A percentile compares a stretch with the other conserved stretches of the same genome.
phyloP scores from a whole-genome alignment of 495 filamentous ascomycete species.

The Penicillium taxi region DNA sequence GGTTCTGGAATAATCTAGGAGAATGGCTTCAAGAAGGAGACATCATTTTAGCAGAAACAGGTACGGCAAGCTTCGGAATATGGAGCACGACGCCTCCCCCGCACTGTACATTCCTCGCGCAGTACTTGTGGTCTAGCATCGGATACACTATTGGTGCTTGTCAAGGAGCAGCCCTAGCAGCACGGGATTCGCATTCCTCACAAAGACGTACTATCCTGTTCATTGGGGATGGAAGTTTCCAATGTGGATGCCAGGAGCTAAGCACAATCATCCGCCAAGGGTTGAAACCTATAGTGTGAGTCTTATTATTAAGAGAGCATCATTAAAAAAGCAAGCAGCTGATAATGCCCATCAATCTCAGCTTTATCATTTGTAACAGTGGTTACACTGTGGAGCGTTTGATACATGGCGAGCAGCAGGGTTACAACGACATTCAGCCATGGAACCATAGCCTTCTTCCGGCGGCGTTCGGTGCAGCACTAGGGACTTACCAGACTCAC shows the following conservation, averaged over 20 bases:
- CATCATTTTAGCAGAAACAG: conserved; percentile 5
- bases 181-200: conserved; percentile 11
- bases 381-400: conserved; percentile 66
- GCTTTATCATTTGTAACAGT: conserved; percentile 68
- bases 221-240: conserved; percentile 71
- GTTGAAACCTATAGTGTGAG: conserved; percentile 50
- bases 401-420: conserved; percentile 58
- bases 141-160: conserved; percentile 8
- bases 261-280: conserved; percentile 61
- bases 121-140: conserved; percentile 9
- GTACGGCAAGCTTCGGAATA: conserved; percentile 4
- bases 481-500: too few species aligned
- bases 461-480: conserved; percentile 1
- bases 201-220: conserved; percentile 49
- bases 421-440: conserved; percentile 56
- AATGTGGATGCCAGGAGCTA: conserved; percentile 69
- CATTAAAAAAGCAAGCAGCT: too few species aligned
- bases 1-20: conserved; percentile 5
- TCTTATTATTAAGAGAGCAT: too few species aligned
- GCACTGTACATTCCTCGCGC: conserved; percentile 4
- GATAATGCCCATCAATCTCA: too few species aligned
- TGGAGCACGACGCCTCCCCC: conserved; percentile 4
- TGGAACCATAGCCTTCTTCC: conserved; percentile 37
- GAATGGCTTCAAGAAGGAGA: conserved; percentile 11
- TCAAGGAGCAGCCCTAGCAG: conserved; percentile 8